Percentiles rank a stretch among this genome's conserved stretches.
These are phyloP conservation scores for Orbilia blumenaviensis DNA, from an alignment of 2,329 filamentous ascomycete species.

Conservation along the genomic window DNA sequence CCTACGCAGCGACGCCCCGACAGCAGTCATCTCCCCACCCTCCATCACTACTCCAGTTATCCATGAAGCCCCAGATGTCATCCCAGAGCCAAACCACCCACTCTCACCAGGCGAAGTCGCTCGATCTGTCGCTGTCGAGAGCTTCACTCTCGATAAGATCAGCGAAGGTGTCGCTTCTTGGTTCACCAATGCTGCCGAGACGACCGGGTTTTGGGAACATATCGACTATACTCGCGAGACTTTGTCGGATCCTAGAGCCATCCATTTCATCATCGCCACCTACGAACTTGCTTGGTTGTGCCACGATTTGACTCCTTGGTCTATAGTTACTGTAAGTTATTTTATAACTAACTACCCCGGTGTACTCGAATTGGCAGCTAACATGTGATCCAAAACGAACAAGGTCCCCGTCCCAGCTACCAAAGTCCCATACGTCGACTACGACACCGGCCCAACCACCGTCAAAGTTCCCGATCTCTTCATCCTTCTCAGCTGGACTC, in stretches of 20 bases:
- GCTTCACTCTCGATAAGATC: constrained; percentile 38
- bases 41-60: background rate
- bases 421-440: constrained; percentile 24
- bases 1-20: background rate
- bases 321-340: constrained; percentile 38
- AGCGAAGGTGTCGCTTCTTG: constrained; percentile 30
- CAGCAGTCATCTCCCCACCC: background rate
- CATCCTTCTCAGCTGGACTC: constrained; percentile 38
- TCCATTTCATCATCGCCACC: constrained; percentile 38
- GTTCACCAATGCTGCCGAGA: constrained; percentile 42
- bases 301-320: constrained; percentile 46
- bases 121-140: constrained; percentile 38
- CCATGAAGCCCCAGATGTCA: constrained; percentile 17
- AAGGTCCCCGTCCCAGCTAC: constrained; percentile 33
- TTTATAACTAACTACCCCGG: background rate
- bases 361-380: too few relatives aligned
- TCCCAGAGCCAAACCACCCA: constrained; percentile 33
- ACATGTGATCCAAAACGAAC: background rate
- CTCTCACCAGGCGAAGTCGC: constrained; percentile 41
- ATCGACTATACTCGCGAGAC: constrained; percentile 47
- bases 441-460: constrained; percentile 36
- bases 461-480: constrained; percentile 46
- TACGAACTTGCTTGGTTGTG: constrained; percentile 49
- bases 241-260: constrained; percentile 38
- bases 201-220: constrained; percentile 48